phyloP scores from a whole-genome alignment of 352 stramenopile genomes.

The Phytophthora melonis region DNA sequence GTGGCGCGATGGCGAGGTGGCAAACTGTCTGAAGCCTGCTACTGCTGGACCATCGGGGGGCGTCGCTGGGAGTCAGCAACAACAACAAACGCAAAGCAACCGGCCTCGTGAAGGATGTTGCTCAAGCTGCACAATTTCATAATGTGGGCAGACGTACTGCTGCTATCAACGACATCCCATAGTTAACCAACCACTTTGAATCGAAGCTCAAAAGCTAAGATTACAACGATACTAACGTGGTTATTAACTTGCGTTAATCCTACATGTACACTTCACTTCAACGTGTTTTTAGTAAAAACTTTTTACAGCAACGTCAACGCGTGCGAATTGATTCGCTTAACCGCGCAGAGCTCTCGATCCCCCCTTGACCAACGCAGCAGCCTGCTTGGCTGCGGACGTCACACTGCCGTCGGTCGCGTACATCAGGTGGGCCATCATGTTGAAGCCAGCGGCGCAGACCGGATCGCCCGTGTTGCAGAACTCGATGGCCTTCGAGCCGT shows the following conservation, averaged over 20 bases:
- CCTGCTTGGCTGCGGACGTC: slow-evolving; percentile 31
- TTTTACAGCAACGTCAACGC: neutral
- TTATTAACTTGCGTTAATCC: neutral
- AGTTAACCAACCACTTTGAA: too few species aligned
- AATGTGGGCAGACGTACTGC: neutral
- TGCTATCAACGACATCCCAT: neutral
- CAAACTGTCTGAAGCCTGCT: slow-evolving; percentile 51
- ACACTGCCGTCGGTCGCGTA: slow-evolving; percentile 43
- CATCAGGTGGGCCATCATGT: slow-evolving; percentile 43
- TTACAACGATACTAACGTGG: too few species aligned
- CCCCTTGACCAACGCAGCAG: slow-evolving; percentile 33
- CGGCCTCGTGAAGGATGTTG: slow-evolving; percentile 46
- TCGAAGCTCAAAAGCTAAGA: too few species aligned
- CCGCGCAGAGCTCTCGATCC: slow-evolving; percentile 15
- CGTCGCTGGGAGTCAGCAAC: slow-evolving; percentile 17
- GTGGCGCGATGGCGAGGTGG: slow-evolving; percentile 61
- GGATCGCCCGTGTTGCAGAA: slow-evolving; percentile 43
- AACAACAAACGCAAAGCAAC: slow-evolving; percentile 25
- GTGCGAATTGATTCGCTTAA: neutral
- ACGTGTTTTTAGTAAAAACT: neutral
- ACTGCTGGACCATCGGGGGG: slow-evolving; percentile 6
- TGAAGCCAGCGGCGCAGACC: slow-evolving; percentile 41
- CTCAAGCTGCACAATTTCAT: slow-evolving; percentile 54
- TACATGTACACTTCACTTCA: neutral
- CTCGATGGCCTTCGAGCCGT: slow-evolving; percentile 43